phyloP scores from a whole-genome alignment of 208 protist genomes.

The Spongospora subterranea region DNA sequence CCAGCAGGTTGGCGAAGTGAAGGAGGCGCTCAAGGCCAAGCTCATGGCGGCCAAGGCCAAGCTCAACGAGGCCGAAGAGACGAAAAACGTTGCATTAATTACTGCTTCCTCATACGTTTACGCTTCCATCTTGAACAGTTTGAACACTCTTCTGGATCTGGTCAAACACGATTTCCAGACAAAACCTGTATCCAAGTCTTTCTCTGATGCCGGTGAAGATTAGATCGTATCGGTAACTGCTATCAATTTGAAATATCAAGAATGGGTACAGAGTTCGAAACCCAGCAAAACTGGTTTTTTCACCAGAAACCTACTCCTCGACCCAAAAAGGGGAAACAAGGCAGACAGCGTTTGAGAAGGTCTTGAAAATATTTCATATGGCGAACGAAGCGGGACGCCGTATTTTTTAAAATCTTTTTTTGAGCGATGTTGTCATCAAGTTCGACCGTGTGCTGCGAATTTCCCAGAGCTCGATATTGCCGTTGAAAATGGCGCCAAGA shows the following conservation, averaged over 20 bases:
- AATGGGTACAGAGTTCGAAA: not conserved
- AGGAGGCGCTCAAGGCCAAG: not conserved
- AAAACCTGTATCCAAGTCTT: not conserved
- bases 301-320: not conserved
- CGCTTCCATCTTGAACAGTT: too few species aligned
- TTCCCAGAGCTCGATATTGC: not conserved
- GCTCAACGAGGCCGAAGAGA: not conserved
- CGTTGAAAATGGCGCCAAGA: not conserved
- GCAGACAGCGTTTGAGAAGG: not conserved
- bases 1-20: not conserved
- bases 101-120: not conserved
- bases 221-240: not conserved
- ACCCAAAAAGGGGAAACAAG: not conserved
- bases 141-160: not conserved
- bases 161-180: not conserved
- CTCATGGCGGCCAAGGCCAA: not conserved
- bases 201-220: not conserved
- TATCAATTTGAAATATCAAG: not conserved
- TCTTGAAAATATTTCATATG: not conserved
- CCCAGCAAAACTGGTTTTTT: not conserved
- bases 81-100: not conserved
- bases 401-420: not conserved
- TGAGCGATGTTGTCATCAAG: not conserved
- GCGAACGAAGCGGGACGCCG: not conserved
- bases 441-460: not conserved